Evolutionary conservation across 2,329 filamentous ascomycete genomes (phyloP).

Genomic region (Teratosphaeria epicoccoides): DNA sequence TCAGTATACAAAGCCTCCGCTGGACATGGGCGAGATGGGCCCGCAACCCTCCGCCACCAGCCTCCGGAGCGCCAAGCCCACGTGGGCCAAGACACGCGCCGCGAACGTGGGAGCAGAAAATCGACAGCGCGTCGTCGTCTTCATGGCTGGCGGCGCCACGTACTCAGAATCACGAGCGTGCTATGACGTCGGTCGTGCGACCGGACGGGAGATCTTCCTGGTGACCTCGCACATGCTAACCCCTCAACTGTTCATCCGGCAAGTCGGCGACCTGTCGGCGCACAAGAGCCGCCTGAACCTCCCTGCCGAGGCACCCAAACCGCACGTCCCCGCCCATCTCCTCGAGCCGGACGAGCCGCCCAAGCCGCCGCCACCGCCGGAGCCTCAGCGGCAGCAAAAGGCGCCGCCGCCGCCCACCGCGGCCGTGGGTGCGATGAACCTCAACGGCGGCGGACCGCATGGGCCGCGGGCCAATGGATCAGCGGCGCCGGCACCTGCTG

Average conservation of each 20-base stretch:
- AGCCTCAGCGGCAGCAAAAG: conserved; percentile 9
- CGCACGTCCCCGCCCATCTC: conserved; percentile 73
- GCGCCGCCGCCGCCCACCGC: conserved; percentile 40
- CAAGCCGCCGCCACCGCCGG: conserved; percentile 37
- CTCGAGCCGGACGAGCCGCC: conserved; percentile 60
- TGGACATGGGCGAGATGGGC: conserved; percentile 45
- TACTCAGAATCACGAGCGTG: conserved; percentile 83
- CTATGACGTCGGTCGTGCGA: conserved; percentile 68
- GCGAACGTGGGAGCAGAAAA: conserved; percentile 57
- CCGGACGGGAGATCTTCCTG: conserved; percentile 74
- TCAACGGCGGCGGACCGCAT: conserved; percentile 25
- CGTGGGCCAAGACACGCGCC: conserved; percentile 73
- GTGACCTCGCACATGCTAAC: conserved; percentile 88
- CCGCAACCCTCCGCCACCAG: conserved; percentile 51
- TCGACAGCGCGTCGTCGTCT: conserved; percentile 81
- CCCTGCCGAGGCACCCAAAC: conserved; percentile 67
- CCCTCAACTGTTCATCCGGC: conserved; percentile 69
- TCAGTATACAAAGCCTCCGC: conserved; percentile 43
- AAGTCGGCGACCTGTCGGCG: conserved; percentile 67
- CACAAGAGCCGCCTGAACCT: conserved; percentile 69
- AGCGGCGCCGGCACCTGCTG: conserved; percentile 18
- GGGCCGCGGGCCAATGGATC: conserved; percentile 9
- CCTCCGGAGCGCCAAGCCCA: conserved; percentile 81
- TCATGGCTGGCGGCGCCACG: conserved; percentile 90
- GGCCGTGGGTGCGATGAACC: conserved; percentile 46